Evolutionary conservation across 345 rosid species (phyloP), one percentile per base, ranked within the genome.

Genomic region (Eucalyptus victrix): DNA sequence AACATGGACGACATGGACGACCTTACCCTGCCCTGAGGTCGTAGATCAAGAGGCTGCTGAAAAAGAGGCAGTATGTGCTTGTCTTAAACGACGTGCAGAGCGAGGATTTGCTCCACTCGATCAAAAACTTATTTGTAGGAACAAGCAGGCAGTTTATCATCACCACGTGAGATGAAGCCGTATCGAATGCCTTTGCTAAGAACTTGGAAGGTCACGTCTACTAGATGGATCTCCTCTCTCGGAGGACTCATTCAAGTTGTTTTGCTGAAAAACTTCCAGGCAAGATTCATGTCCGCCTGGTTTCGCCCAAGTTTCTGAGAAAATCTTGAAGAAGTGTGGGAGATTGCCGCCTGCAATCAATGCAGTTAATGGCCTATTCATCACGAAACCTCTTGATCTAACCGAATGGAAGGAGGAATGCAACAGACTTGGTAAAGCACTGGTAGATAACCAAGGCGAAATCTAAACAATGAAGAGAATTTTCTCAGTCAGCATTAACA

Each of bases 401-500:
- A 62, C 69, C 45, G 92, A 92, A 87, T 94, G 94, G 94, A 91
- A 90, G 8, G 88, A 81, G 49, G 88, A 92, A 49, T 86, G 86
- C 5, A 87, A 91, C 4, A 83, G 93, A 45, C 89, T 94, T 14
- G 89, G 93, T 6, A 89, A 92, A 28, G 92, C 89, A 67, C 88
- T 93, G 2, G 90, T 90, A n/a, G 90, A 50, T 83, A 93, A 91
- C 65, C 69, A 28, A 28, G 87, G 89, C 83, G 89, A 65, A 24
- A 91, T 94, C 14, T 45, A 86, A 86, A 89, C 90, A 15, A 45
- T 91, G 89, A 90, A 86, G 86, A 91, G 89, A 88, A 92, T 94
- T 11, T 91, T 93, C 8, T 91, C 91, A 3, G 91, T 94, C 37
- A 93, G 95, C 83, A 91, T 93, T 90, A 90, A 89, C 86, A 92